A percentile compares a stretch with the other conserved stretches of the same genome.
These are phyloP conservation scores for Tulasnella sp. DNA, from an alignment of 768 basidiomycete genomes.

Conservation along the genomic window DNA sequence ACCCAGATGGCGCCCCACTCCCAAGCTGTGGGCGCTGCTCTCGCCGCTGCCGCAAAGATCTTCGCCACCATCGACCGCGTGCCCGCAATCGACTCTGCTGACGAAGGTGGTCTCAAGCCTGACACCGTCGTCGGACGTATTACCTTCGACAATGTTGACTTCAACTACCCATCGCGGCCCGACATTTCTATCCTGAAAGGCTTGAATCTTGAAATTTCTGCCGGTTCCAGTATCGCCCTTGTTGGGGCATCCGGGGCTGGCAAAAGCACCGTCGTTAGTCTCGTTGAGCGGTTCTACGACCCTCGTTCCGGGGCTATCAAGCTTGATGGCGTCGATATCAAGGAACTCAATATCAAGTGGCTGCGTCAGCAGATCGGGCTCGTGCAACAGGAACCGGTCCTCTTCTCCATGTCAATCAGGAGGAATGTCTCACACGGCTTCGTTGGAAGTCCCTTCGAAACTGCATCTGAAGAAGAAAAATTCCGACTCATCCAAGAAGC, in stretches of 20 bases:
- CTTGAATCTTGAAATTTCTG: conserved; percentile 60
- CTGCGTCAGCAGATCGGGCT: conserved; percentile 40
- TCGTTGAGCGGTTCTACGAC: conserved; percentile 89
- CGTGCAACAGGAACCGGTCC: conserved; percentile 43
- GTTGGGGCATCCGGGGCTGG: conserved; percentile 79
- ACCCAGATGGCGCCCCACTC: conserved; percentile 82
- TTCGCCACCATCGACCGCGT: conserved; percentile 84
- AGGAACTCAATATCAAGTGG: conserved; percentile 42
- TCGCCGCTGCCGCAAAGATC: conserved; percentile 82
- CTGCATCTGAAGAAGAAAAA: conserved; percentile 46
- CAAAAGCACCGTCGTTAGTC: conserved; percentile 56
- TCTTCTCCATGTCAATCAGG: conserved; percentile 45
- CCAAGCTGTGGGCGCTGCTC: conserved; percentile 78
- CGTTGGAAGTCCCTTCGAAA: conserved; percentile 43
- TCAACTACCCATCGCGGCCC: conserved; percentile 82
- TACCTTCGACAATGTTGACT: conserved; percentile 66
- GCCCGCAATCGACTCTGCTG: conserved; percentile 78
- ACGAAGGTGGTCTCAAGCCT: conserved; percentile 63
- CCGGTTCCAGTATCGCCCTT: conserved; percentile 72
- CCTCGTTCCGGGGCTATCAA: conserved; percentile 62
- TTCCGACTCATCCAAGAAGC: conserved; percentile 44
- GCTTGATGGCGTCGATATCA: conserved; percentile 61
- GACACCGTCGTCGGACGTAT: conserved; percentile 67
- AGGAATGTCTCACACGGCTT: conserved; percentile 49
- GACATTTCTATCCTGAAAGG: conserved; percentile 74